These are phyloP conservation scores for Scheffersomyces insectosa DNA, from an alignment of 1,139 yeast species.

Conservation along the genomic window DNA sequence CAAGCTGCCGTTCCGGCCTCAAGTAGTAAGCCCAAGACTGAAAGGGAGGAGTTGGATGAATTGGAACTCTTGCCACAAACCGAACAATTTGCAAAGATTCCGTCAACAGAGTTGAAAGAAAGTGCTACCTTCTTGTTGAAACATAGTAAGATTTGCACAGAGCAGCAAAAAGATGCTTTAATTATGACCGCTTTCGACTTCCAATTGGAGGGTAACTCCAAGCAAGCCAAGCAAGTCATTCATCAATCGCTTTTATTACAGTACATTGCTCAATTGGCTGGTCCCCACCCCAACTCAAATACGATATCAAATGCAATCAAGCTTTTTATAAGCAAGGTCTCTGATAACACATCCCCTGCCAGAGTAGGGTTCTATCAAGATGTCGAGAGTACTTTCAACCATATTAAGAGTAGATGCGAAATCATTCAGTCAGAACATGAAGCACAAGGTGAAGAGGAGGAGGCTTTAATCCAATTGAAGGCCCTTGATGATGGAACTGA, in stretches of 20 bases:
- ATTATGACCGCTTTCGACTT: conserved; percentile 90
- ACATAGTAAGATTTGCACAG: conserved; percentile 72
- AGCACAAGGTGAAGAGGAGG: conserved; percentile 51
- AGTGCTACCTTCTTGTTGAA: conserved; percentile 54
- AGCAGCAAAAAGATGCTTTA: conserved; percentile 87
- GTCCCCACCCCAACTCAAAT: conserved; percentile 32
- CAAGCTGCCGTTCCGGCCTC: conserved; percentile 30
- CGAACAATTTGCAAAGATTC: conserved; percentile 59
- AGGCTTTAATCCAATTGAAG: conserved; percentile 81
- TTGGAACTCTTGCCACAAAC: conserved; percentile 57
- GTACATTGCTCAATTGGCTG: conserved; percentile 68
- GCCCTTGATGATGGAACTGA: conserved; percentile 84
- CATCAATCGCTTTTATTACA: conserved; percentile 82
- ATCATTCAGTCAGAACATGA: conserved; percentile 50
- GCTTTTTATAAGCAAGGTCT: conserved; percentile 67
- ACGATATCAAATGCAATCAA: conserved; percentile 55
- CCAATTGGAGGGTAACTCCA: conserved; percentile 62
- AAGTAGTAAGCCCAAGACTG: conserved; percentile 25
- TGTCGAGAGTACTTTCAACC: conserved; percentile 67
- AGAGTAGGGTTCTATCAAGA: conserved; percentile 69
- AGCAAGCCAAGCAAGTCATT: conserved; percentile 59
- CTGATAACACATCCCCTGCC: conserved; percentile 58
- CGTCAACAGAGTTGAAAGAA: conserved; percentile 45
- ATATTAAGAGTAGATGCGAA: conserved; percentile 74
- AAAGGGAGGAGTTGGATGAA: conserved; percentile 33